Evolutionary conservation across 352 stramenopile genomes (phyloP), one percentile per base, ranked within the genome.

Genomic region (Phytophthora megakarya): DNA sequence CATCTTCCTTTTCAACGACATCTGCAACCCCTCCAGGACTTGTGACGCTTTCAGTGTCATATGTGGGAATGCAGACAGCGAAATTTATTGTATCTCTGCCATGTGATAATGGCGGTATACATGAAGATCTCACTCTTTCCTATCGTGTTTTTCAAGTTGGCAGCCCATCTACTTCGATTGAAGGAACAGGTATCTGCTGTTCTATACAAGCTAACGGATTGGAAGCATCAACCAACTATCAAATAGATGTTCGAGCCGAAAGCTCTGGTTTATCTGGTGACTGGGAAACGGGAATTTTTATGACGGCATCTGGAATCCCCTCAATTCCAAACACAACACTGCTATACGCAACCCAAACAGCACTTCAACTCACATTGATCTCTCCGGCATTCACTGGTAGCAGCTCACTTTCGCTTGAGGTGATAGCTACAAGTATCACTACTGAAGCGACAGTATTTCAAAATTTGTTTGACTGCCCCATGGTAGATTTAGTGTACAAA

Each of bases 91-190:
- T 78, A 16, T 49, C 33, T 15, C 22, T 66, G 0, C 44, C 72
- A 11, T 86, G 75, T 37, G 77, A 89, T 21, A 56, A 52, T 53
- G 78, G 69, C 6, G 76, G 76, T 2, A 16, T 8, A 37, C 44
- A 16, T 32, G 28, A 13, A 5, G 15, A 19, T 16, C 30, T 60
- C 13, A 43, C 13, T 1, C 38, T 38, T 18, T 59, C 35, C 32
- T 49, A 69, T 42, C 39, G 60, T 1, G 37, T 75, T 8, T 53
- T 60, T 15, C 13, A 26, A 21, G 26, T n/a, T 13, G 46, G n/a
- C 19, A 45, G 65, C 10, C 48, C 6, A 32, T 62, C 70, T 78
- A 8, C 19, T 25, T 18, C 72, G 49, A 52, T 78, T 53, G 23
- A 57, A 59, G 62, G 19, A 35, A 32, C 18, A 7, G 33, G 22